A percentile compares a stretch with the other conserved stretches of the same genome.
phyloP scores from a whole-genome alignment of 305 asterid genomes.

The Fraxinus baroniana region DNA sequence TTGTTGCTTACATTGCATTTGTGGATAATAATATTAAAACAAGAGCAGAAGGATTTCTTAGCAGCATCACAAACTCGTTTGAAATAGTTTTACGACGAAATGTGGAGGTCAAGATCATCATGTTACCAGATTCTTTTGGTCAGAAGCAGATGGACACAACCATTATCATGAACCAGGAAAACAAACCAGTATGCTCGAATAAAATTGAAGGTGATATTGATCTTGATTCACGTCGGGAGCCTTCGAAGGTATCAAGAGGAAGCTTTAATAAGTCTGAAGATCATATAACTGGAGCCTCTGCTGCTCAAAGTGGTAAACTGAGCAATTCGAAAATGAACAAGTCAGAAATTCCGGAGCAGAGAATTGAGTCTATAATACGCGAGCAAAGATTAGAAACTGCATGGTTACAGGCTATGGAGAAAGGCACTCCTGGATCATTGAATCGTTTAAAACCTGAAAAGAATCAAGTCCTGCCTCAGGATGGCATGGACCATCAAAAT shows the following conservation, averaged over 20 bases:
- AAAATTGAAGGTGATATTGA: conserved; percentile 18
- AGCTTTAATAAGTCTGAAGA: conserved; percentile 36
- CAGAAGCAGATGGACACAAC: conserved; percentile 29
- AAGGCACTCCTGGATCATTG: conserved; percentile 66
- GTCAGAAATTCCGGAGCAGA: conserved; percentile 49
- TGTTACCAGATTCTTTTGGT: conserved; percentile 46
- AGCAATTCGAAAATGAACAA: conserved; percentile 29
- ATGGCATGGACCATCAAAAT: conserved; percentile 40
- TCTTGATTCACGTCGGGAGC: conserved; percentile 24
- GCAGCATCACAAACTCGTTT: conserved; percentile 88
- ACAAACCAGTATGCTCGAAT: conserved; percentile 17
- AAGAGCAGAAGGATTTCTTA: conserved; percentile 82
- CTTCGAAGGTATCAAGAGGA: conserved; percentile 31
- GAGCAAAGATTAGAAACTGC: conserved; percentile 91
- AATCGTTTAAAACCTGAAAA: conserved; percentile 42
- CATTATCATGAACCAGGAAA: conserved; percentile 23
- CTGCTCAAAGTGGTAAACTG: conserved; percentile 32
- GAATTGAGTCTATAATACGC: conserved; percentile 74
- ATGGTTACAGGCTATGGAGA: conserved; percentile 88
- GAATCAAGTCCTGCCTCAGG: conserved; percentile 74
- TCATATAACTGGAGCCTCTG: conserved; percentile 23
- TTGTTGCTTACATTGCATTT: conserved; percentile 76
- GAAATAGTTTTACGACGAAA: conserved; percentile 71
- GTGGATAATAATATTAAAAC: conserved; percentile 57
- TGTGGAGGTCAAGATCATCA: conserved; percentile 73